Evolutionary conservation across 805 yeast genomes (phyloP).

Genomic region (Nakazawaea wyomingensis): DNA sequence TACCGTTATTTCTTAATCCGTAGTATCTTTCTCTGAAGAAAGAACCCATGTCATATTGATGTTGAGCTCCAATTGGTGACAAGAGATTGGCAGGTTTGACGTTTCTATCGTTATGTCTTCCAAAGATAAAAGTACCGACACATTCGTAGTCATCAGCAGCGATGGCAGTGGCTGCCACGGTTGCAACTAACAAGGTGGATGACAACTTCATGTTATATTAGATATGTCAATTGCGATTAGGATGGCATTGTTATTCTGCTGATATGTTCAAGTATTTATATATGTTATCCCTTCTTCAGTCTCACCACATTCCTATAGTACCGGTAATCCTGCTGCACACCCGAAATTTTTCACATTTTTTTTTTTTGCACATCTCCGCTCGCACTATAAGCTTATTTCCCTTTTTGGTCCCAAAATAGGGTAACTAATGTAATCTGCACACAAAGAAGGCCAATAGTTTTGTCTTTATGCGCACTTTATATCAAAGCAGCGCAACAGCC

Average conservation of each 20-base stretch:
- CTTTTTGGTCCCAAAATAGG: neutral
- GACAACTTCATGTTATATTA: neutral
- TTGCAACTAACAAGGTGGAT: neutral
- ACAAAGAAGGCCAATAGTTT: too few species aligned
- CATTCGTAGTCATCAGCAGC: conserved; percentile 23
- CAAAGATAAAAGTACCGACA: conserved; percentile 41
- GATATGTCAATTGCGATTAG: too few species aligned
- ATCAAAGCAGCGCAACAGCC: too few species aligned
- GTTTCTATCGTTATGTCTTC: conserved; percentile 45
- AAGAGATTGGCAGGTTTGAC: conserved; percentile 38
- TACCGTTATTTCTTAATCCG: conserved; percentile 24
- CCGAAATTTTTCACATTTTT: too few species aligned
- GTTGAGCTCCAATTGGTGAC: conserved; percentile 38
- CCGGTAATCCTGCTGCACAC: too few species aligned
- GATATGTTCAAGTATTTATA: too few species aligned
- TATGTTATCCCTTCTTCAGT: too few species aligned
- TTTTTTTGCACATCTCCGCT: conserved; percentile 8
- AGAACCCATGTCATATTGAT: conserved; percentile 33
- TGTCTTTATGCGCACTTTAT: too few species aligned
- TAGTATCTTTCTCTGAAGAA: conserved; percentile 39
- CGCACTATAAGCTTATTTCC: neutral
- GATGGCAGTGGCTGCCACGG: conserved; percentile 14
- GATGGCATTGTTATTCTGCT: too few species aligned
- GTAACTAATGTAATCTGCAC: conserved; percentile 2
- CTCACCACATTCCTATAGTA: too few species aligned